phyloP scores from a whole-genome alignment of 2,329 filamentous ascomycete genomes.

The Seiridium cupressi region DNA sequence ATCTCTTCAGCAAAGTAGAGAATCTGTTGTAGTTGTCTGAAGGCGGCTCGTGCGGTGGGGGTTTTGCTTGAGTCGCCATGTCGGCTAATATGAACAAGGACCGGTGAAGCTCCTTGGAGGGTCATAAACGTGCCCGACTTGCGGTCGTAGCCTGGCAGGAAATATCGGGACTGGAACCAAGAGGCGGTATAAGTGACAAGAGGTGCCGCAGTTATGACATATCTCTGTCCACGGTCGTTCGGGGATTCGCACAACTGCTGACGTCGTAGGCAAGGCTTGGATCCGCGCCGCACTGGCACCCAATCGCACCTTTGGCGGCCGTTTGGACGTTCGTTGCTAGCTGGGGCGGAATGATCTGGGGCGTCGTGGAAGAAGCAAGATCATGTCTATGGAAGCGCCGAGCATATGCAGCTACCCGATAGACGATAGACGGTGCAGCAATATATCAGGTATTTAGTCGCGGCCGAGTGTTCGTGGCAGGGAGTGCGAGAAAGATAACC shows the following conservation, averaged over 20 bases:
- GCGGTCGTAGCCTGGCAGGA: slow-evolving; percentile 18
- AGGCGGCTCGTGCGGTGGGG: slow-evolving; percentile 20
- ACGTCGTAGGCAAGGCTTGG: background rate
- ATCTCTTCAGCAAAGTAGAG: slow-evolving; percentile 18
- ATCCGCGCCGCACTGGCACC: background rate
- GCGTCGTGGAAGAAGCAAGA: slow-evolving; percentile 3
- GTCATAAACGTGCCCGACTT: slow-evolving; percentile 19
- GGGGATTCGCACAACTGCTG: background rate
- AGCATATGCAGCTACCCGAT: slow-evolving; percentile 16
- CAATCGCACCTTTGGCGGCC: background rate
- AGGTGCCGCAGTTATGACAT: slow-evolving; percentile 7
- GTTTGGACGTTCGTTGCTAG: background rate
- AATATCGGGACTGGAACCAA: slow-evolving; percentile 11
- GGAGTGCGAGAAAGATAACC: background rate
- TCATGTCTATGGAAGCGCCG: slow-evolving; percentile 12
- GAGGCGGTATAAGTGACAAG: slow-evolving; percentile 12
- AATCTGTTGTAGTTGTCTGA: slow-evolving; percentile 20
- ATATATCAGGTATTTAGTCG: slow-evolving; percentile 20
- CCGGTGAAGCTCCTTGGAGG: slow-evolving; percentile 16
- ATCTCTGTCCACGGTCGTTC: slow-evolving; percentile 6
- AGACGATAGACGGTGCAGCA: slow-evolving; percentile 17
- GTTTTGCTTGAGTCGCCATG: slow-evolving; percentile 24
- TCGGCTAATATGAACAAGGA: slow-evolving; percentile 17
- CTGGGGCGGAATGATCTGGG: background rate
- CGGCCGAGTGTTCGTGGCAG: too few relatives aligned